Base-by-base conservation (phyloP, 805 yeast genomes). In the Kurtzmaniella fragi region DNA sequence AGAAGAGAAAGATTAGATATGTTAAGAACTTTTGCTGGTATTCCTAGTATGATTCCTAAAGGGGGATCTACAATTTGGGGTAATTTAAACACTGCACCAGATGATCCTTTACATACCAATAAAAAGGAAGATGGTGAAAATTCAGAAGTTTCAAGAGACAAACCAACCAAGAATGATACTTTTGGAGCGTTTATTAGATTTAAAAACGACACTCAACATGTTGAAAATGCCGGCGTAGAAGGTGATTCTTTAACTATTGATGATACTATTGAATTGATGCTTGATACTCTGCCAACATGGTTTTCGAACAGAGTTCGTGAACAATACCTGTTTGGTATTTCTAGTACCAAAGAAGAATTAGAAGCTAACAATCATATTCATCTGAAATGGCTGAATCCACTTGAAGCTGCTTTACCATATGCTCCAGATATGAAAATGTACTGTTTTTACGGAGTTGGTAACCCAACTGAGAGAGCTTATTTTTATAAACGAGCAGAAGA, bases 51-150 rank as follows among this genome's bases (percentile, higher is more conserved):
- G 99, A 54, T 93, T 23, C 99, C 99, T 15, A 93, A 91, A 59
- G 99, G 99, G 32, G 98, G 97, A 2, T 82, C 80, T 28, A 55
- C 78, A 4, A 76, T 93, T 26, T 93, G 99, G 99, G 99, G 99
- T 3, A 71, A 77, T 50, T 47, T 73, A 39, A 57, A 70, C 2
- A 52, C 64, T 12, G 82, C 91, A 3, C 91, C 97, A 0, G 91
- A 84, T 52, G 96, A 89, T 52, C 67, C 69, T 4, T 52, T 59
- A 17, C 60, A 56, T 45, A 51, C 53, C 16, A 57, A 57, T 36
- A 44, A 46, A 38, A 42, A 48, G 10, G 42, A 39, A 7, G 54
- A 51, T 13, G 50, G 44, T 5, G 41, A 48, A 12, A 43, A 44
- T n/a, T 13, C 16, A 5, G 27, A 36, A 5, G 37, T 39, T n/a